Evolutionary conservation across 2,329 filamentous ascomycete species (phyloP), one percentile per base, ranked within the genome.

Genomic region (Drechslerella coelobrocha): DNA sequence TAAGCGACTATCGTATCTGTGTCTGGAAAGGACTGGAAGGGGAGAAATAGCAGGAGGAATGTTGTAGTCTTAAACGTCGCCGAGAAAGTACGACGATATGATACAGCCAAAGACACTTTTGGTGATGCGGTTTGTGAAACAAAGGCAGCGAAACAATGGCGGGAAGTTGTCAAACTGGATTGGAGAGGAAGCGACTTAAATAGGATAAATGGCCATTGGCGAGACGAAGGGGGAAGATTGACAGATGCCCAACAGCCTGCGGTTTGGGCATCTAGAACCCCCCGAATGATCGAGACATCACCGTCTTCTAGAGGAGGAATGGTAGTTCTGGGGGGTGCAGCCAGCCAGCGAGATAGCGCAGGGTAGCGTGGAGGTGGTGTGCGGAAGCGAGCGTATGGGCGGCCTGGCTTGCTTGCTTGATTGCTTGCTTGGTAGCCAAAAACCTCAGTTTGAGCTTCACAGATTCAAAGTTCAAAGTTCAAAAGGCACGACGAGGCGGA

Each of bases 241-340:
- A n/a, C n/a, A n/a, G n/a, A n/a, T n/a, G n/a, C n/a, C n/a, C n/a
- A n/a, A n/a, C 34, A 48, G 41, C n/a, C 34, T 27, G 56, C 45
- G 50, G 23, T 48, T 53, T 26, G 37, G 54, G 54, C 54, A 60
- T 68, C 54, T n/a, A 60, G 43, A 60, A 68, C 56, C 63, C 50
- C 63, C 63, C 63, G 63, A 68, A 50, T 43, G 50, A 61, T 68
- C 39, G 55, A 68, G 47, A 29, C 41, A 39, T 37, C 26, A 61
- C 47, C 53, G 53, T 54, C 54, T 47, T 66, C 39, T 19, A 34
- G 19, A 53, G 48, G 24, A 66, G 61, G 61, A 60, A 66, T 60
- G 61, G 60, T 66, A 54, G 17, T 29, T 39, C 8, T 10, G 41
- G 29, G 17, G 51, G 24, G 29, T 48, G 41, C 27, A 31, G 53